These are phyloP conservation scores for Rhodotorula graminis DNA, from an alignment of 768 basidiomycete genomes.

Conservation along the genomic window DNA sequence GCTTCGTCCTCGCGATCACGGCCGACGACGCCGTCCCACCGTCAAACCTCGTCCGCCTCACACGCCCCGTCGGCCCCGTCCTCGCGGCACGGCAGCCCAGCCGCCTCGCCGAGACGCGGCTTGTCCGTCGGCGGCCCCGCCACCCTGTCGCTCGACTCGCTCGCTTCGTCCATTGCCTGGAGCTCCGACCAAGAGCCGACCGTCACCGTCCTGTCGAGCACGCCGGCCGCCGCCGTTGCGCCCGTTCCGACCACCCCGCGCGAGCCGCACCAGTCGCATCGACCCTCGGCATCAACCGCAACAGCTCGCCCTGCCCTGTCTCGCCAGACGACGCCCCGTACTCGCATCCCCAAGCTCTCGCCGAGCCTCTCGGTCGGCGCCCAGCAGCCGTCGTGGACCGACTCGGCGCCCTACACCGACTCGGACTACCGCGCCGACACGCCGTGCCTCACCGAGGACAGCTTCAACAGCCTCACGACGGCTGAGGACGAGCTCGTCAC, in stretches of 20 bases:
- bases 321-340: background rate
- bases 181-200: background rate
- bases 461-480: conserved; percentile 7
- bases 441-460: conserved; percentile 25
- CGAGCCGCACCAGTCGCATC: background rate
- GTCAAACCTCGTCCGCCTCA: background rate
- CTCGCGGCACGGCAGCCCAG: background rate
- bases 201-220: background rate
- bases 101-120: too few relatives aligned
- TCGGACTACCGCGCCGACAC: conserved; percentile 4
- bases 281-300: background rate
- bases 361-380: background rate
- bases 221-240: too few relatives aligned
- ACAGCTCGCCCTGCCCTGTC: background rate
- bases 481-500: conserved; percentile 7
- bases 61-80: background rate
- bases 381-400: background rate
- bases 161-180: background rate
- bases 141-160: background rate
- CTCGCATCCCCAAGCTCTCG: background rate
- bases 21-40: background rate
- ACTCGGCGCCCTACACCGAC: conserved; percentile 5
- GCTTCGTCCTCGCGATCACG: background rate
- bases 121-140: background rate
- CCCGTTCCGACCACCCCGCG: background rate